Evolutionary conservation across 352 stramenopile species (phyloP), one percentile per base, ranked within the genome.

Genomic region (Phytophthora melonis): DNA sequence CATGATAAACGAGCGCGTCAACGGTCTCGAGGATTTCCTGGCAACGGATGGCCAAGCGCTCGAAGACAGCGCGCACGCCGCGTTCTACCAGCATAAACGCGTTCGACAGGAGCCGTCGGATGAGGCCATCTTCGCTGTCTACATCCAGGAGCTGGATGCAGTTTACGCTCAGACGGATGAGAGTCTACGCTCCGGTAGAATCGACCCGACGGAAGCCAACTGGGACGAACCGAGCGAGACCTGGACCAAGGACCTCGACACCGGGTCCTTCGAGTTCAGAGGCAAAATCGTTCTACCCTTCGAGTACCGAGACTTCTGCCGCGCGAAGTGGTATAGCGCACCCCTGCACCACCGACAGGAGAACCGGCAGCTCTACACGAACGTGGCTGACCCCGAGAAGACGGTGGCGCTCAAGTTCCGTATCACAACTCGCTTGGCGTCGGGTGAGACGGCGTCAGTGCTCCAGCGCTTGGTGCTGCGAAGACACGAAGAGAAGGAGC

Each of bases 121-220:
- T 8, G 50, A 50, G 5, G 30, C 39, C 3, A 63, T 73, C 5
- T 77, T 63, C 25, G 45, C 10, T 9, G 58, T 36, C 0, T 77
- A 55, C 14, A 34, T 66, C 16, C 0, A 43, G 2, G 64, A 66
- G 10, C 19, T 77, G 9, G 34, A 65, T 23, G 23, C 3, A 8
- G 9, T 69, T 7, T 77, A 73, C 19, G 43, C 52, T 25, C 58
- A 69, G n/a, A 73, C 64, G 0, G 70, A 72, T 18, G 58, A 66
- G 11, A 47, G 47, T 6, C 49, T 73, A 18, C 27, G 41, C n/a
- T n/a, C 41, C 0, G 32, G 47, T 13, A 56, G 39, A 30, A 8
- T 75, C 7, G 34, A 67, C 47, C 16, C n/a, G 9, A 58, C 36
- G 16, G 30, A 58, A 7, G 36, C 36, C 14, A 60, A 63, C 27